phyloP scores from a whole-genome alignment of 306 rosid genomes.

The Sphenostylis stenocarpa region DNA sequence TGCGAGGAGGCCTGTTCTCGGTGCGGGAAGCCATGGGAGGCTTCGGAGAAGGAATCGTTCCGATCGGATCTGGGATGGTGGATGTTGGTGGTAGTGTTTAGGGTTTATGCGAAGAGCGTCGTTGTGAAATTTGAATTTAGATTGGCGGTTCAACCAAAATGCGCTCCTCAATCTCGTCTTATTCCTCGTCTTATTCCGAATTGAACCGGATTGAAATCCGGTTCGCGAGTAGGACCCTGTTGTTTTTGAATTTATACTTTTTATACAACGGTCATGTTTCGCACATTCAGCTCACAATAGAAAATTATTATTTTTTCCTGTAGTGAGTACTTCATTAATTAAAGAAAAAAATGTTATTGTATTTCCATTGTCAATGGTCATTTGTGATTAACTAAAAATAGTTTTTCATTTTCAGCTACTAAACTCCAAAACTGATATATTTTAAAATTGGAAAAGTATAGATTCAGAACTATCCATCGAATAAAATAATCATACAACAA shows the following conservation, averaged over 20 bases:
- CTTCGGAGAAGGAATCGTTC: not conserved
- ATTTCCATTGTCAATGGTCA: no score
- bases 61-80: no score
- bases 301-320: no score
- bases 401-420: no score
- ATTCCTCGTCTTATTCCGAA: not conserved
- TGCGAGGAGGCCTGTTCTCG: constrained; percentile 87
- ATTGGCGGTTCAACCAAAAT: constrained; percentile 41
- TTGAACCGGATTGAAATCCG: constrained; percentile 19
- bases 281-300: not conserved
- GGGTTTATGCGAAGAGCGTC: constrained; percentile 50
- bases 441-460: no score
- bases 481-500: no score
- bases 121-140: constrained; percentile 58
- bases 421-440: no score
- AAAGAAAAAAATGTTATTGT: no score
- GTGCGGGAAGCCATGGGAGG: constrained; percentile 69
- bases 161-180: constrained; percentile 6
- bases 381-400: no score
- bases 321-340: no score
- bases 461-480: no score
- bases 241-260: not conserved
- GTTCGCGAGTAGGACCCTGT: not conserved
- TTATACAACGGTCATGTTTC: not conserved
- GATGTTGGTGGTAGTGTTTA: not conserved